phyloP scores from a whole-genome alignment of 2,329 filamentous ascomycete species.

The Ceratocystis colombiana region DNA sequence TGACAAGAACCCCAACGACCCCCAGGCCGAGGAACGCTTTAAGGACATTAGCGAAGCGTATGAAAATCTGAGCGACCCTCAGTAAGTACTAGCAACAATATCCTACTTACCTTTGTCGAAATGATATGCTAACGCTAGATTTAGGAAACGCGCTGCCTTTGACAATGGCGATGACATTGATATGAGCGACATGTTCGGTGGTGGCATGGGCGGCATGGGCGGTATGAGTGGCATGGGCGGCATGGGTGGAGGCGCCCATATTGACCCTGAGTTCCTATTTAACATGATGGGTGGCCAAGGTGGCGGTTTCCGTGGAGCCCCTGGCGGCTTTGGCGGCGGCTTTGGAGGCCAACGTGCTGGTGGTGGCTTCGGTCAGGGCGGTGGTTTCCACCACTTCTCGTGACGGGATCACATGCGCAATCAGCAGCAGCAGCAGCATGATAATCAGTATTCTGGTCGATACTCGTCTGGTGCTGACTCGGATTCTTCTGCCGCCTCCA shows the following conservation, averaged over 20 bases:
- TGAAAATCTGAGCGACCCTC: slow-evolving; percentile 84
- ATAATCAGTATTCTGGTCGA: neutral
- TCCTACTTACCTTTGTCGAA: slow-evolving; percentile 30
- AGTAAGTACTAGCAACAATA: slow-evolving; percentile 51
- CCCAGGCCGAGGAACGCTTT: slow-evolving; percentile 77
- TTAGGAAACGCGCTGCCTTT: slow-evolving; percentile 75
- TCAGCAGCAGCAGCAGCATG: slow-evolving; percentile 6
- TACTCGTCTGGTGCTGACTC: neutral
- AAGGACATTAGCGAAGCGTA: slow-evolving; percentile 98
- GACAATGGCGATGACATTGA: slow-evolving; percentile 90
- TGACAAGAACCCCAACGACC: slow-evolving; percentile 90
- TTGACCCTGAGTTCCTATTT: slow-evolving; percentile 69
- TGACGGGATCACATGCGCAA: slow-evolving; percentile 22
- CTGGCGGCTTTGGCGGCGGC: slow-evolving; percentile 37
- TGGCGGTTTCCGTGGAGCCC: slow-evolving; percentile 42
- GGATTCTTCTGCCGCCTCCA: neutral
- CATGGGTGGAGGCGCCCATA: slow-evolving; percentile 56
- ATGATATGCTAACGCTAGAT: neutral
- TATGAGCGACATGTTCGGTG: slow-evolving; percentile 72
- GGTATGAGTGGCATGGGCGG: slow-evolving; percentile 45
- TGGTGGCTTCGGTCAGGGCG: slow-evolving; percentile 40
- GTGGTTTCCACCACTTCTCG: slow-evolving; percentile 51
- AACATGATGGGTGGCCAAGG: slow-evolving; percentile 67
- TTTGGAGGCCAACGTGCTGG: slow-evolving; percentile 37
- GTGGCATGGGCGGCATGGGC: slow-evolving; percentile 56